Percentiles rank a stretch among this genome's conserved stretches.
phyloP scores from a whole-genome alignment of 2,329 filamentous ascomycete genomes.

The Fusarium keratoplasticum region DNA sequence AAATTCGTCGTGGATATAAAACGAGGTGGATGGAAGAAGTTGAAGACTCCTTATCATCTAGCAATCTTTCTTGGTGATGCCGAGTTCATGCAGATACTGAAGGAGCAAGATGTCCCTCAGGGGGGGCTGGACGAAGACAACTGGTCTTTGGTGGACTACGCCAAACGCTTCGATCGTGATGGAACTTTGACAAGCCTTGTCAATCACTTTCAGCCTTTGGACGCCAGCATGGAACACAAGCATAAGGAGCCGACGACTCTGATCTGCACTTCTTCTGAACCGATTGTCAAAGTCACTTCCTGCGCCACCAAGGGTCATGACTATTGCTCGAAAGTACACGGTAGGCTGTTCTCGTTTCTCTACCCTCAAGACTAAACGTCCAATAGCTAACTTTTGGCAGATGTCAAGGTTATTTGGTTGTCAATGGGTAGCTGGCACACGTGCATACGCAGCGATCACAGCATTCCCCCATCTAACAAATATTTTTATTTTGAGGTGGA shows the following conservation, averaged over 20 bases:
- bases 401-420: neutral
- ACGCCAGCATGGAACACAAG: neutral
- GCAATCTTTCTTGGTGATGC: neutral
- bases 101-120: neutral
- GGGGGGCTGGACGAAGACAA: neutral
- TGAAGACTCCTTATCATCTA: neutral
- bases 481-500: neutral
- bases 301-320: neutral
- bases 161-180: neutral
- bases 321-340: neutral
- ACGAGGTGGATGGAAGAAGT: neutral
- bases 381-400: neutral
- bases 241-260: neutral
- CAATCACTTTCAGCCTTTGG: neutral
- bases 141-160: neutral
- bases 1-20: neutral
- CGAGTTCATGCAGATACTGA: neutral
- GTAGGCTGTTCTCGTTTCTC: neutral
- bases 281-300: neutral
- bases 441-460: neutral
- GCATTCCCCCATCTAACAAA: neutral
- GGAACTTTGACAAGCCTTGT: neutral
- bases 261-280: neutral
- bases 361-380: neutral
- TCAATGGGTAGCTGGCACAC: rapidly evolving